Base-by-base conservation (phyloP, 1,284 basidiomycete species). In the Boletus smithii region DNA sequence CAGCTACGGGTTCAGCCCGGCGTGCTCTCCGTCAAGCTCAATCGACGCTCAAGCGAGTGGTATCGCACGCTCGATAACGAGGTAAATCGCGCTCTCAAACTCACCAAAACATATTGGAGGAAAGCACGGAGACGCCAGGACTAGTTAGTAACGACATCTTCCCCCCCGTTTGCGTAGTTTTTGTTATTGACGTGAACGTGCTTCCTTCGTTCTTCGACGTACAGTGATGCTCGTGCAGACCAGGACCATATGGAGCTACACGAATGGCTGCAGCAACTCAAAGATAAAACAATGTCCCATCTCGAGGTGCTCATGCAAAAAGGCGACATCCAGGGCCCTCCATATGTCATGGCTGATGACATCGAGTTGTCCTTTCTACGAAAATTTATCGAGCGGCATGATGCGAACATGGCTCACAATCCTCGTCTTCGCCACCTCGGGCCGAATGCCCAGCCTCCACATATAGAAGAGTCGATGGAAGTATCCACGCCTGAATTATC, bases 161-260 rank as follows among this genome's bases (percentile, higher is more conserved):
- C 36, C 27, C 32, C 18, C 36, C 26, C n/a, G 35, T 40, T 44
- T 23, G 30, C 11, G 20, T 38, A 24, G 31, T 36, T 35, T 42
- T 22, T 37, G 31, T 37, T 31, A 30, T 44, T 58, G 44, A 58
- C 51, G 29, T 49, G 46, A 17, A 42, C 18, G n/a, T 42, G 8
- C 16, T 22, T 38, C 23, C 13, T 29, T 29, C 20, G 26, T 32
- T 29, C n/a, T 44, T 48, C 13, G 27, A 35, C 38, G 7, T 7
- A 44, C 44, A 65, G 63, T 69, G 85, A 88, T 59, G 78, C 83
- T 42, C 79, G 83, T 43, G 86, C 85, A 1, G 85, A 88, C 71
- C 86, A 88, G 64, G 86, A 88, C 61, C 85, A 88, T 58, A 88
- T 88, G 86, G 85, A 88, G 61, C 69, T 88, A 20, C 86, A 88